A percentile compares a stretch with the other conserved stretches of the same genome.
Evolutionary conservation across 2,329 filamentous ascomycete genomes (phyloP).

Genomic region (Cercospora sojina): DNA sequence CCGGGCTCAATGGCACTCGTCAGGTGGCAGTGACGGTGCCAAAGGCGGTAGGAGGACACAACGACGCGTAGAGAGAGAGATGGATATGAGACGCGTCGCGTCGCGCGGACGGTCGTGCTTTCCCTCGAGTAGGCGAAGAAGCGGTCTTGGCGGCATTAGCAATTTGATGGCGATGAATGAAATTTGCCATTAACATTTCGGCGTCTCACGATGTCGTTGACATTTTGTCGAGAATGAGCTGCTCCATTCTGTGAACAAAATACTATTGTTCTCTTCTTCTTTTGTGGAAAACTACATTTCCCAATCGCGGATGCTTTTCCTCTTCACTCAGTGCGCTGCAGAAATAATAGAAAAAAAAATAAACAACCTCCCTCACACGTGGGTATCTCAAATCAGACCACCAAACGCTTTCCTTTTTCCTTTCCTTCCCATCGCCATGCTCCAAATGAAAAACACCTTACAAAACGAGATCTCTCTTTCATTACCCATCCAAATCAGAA

Average conservation of each 20-base stretch:
- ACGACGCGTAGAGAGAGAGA: no score
- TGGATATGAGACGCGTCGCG: no score
- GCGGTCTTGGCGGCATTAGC: no score
- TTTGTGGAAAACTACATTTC: neutral
- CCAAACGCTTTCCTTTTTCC: neutral
- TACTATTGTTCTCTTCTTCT: neutral
- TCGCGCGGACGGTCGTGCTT: no score
- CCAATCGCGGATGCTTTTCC: neutral
- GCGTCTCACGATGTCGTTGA: no score
- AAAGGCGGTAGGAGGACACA: no score
- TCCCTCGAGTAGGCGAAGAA: no score
- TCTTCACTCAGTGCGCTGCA: neutral
- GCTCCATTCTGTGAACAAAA: neutral
- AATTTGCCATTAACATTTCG: no score
- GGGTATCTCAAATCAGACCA: constrained; percentile 6
- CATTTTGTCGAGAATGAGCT: neutral
- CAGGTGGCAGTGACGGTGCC: no score
- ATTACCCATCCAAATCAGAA: neutral
- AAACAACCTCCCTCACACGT: neutral
- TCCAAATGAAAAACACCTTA: neutral
- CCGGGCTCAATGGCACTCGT: no score
- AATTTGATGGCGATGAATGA: no score
- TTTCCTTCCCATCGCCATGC: neutral
- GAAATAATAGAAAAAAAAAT: neutral
- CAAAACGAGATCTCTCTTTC: neutral